These are phyloP conservation scores for Trametes maxima DNA, from an alignment of 768 basidiomycete genomes.

Conservation along the genomic window DNA sequence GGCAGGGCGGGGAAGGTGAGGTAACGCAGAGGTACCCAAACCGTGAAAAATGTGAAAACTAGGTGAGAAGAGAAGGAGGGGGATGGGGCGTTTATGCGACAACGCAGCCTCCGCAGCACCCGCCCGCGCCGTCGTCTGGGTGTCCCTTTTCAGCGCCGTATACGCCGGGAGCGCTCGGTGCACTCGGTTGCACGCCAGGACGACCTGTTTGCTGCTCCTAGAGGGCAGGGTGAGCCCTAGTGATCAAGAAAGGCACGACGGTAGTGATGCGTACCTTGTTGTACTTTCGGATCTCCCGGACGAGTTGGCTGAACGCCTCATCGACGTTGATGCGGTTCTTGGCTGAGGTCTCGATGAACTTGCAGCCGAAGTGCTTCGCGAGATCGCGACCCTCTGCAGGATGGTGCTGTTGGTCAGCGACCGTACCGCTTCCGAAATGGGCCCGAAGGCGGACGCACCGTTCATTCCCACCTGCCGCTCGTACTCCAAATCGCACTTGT, in stretches of 20 bases:
- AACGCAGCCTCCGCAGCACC: conserved; percentile 74
- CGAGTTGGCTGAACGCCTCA: conserved; percentile 91
- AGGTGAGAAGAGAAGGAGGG: neutral
- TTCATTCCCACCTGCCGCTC: conserved; percentile 96
- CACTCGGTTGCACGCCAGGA: conserved; percentile 53
- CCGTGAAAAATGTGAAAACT: conserved; percentile 2
- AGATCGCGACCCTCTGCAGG: conserved; percentile 91
- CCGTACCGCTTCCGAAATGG: neutral
- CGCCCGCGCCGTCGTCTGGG: conserved; percentile 53
- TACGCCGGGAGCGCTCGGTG: conserved; percentile 45
- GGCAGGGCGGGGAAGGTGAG: conserved; percentile 3
- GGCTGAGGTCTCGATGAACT: conserved; percentile 95
- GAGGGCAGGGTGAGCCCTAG: neutral
- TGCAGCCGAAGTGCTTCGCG: conserved; percentile 92
- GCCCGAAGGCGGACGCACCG: conserved; percentile 50
- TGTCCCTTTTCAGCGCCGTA: conserved; percentile 50
- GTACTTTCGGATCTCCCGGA: conserved; percentile 91
- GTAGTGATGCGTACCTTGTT: conserved; percentile 66
- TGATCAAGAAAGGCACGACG: neutral
- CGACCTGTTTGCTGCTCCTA: conserved; percentile 82
- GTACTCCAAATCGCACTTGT: conserved; percentile 95
- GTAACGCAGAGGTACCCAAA: conserved; percentile 23
- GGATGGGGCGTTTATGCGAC: conserved; percentile 41
- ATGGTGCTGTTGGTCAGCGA: neutral
- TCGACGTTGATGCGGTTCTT: conserved; percentile 97